Evolutionary conservation across 257 asterid species (phyloP).

Genomic region (Przewalskia tangutica): DNA sequence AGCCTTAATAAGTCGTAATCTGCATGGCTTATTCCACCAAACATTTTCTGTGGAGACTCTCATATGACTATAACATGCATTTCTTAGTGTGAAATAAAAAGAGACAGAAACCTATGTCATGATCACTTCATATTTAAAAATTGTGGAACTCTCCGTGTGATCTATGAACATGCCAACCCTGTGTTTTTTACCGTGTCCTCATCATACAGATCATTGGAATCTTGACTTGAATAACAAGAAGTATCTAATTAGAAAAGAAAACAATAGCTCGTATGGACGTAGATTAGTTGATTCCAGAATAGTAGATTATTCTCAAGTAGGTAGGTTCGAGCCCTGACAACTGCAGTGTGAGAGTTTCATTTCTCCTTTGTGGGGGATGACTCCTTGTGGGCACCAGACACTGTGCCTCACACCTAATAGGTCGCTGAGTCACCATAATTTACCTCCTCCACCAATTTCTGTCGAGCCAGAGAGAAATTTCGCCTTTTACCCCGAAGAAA

Average conservation of each 20-base stretch:
- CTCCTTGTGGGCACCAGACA: too few relatives aligned
- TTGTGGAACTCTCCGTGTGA: neutral
- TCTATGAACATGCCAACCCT: neutral
- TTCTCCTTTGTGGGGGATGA: too few relatives aligned
- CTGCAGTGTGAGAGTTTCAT: too few relatives aligned
- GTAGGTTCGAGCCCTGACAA: too few relatives aligned
- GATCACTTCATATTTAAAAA: neutral
- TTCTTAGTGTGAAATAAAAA: neutral
- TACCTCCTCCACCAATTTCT: too few relatives aligned
- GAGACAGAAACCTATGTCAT: neutral
- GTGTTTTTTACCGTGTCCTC: neutral
- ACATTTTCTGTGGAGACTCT: neutral
- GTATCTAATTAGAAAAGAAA: neutral
- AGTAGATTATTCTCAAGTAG: too few relatives aligned
- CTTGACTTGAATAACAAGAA: conserved; percentile 5
- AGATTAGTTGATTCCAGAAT: too few relatives aligned
- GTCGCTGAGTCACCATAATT: too few relatives aligned
- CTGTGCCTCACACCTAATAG: too few relatives aligned
- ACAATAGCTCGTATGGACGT: too few relatives aligned
- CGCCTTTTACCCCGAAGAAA: too few relatives aligned
- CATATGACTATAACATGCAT: neutral
- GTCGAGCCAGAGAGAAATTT: too few relatives aligned
- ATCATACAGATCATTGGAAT: conserved; percentile 3
- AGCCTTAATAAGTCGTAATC: neutral
- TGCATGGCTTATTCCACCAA: neutral